Conservation (phyloP, 306 rosid species). For the Pyrus pyrifolia region DNA sequence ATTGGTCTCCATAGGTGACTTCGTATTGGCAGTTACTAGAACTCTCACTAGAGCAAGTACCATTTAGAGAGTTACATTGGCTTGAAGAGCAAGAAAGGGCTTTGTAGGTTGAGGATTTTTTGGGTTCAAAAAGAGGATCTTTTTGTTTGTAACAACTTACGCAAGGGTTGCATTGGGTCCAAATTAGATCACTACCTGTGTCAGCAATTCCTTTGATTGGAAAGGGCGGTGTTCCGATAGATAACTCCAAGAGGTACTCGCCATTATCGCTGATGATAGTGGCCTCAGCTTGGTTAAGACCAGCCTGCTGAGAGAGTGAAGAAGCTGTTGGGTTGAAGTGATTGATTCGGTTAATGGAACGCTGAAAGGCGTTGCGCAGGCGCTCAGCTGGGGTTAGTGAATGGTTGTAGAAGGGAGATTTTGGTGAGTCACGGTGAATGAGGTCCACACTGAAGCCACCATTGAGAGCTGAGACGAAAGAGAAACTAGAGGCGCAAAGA, state of each 20-base stretch:
- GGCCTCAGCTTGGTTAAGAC: not conserved
- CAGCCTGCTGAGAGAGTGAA: not conserved
- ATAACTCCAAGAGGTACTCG: constrained; percentile 35
- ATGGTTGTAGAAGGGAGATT: constrained; percentile 34
- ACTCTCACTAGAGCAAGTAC: not conserved
- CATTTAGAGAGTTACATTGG: not conserved
- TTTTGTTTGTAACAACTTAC: constrained; percentile 25
- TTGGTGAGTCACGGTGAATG: constrained; percentile 46
- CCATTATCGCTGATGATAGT: not conserved
- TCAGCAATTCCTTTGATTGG: constrained; percentile 32
- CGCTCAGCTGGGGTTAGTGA: constrained; percentile 18
- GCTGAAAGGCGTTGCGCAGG: constrained; percentile 23
- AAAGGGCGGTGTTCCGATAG: constrained; percentile 51
- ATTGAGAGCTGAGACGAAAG: not conserved
- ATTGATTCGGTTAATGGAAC: constrained; percentile 16
- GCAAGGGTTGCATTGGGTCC: constrained; percentile 63
- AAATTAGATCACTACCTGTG: constrained; percentile 49
- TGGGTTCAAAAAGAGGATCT: constrained; percentile 33
- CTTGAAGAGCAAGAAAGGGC: constrained; percentile 1
- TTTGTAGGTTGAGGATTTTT: constrained; percentile 26
- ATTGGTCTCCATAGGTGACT: constrained; percentile 16
- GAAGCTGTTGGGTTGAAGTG: not conserved
- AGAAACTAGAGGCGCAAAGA: not conserved
- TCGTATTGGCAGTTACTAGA: constrained; percentile 19
- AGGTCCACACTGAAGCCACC: constrained; percentile 36